Conservation (phyloP, 768 basidiomycete species). For the Mycena alexandri region DNA sequence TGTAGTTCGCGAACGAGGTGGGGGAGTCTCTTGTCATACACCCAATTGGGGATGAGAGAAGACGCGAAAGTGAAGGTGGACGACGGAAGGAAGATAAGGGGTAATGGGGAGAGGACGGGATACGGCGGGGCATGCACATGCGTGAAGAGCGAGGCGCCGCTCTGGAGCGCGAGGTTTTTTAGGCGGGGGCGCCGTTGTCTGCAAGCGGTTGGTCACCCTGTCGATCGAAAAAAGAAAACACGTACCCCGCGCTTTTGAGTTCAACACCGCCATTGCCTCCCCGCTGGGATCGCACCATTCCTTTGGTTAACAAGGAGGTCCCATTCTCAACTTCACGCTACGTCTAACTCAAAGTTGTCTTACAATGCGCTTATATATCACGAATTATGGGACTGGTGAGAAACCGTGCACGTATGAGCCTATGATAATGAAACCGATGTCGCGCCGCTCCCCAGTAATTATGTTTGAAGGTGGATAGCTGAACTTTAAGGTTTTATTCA, state of each 20-base stretch:
- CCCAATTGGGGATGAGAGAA: conserved; percentile 55
- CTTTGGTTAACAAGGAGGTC: conserved; percentile 4
- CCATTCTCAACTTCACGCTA: conserved; percentile 19
- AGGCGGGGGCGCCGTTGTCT: conserved; percentile 55
- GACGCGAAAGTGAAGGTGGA: conserved; percentile 27
- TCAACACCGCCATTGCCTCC: conserved; percentile 72
- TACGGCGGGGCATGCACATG: conserved; percentile 75
- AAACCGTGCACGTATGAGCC: too few relatives aligned
- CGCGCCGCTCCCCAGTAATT: too few relatives aligned
- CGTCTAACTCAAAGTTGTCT: too few relatives aligned
- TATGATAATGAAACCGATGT: too few relatives aligned
- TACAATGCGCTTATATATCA: too few relatives aligned
- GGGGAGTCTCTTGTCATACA: conserved; percentile 88
- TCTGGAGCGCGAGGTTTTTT: conserved; percentile 88
- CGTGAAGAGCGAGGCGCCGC: conserved; percentile 90
- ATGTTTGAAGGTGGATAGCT: too few relatives aligned
- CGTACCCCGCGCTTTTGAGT: conserved; percentile 50
- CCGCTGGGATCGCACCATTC: conserved; percentile 75
- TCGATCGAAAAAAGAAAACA: not conserved
- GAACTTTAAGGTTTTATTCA: too few relatives aligned
- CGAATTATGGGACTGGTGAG: too few relatives aligned
- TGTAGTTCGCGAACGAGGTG: conserved; percentile 54
- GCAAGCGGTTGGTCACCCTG: conserved; percentile 4
- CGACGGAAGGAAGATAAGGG: conserved; percentile 16
- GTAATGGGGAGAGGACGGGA: conserved; percentile 24